Evolutionary conservation across 768 basidiomycete species (phyloP), one percentile per base, ranked within the genome.

Genomic region (Lentinula sp.): DNA sequence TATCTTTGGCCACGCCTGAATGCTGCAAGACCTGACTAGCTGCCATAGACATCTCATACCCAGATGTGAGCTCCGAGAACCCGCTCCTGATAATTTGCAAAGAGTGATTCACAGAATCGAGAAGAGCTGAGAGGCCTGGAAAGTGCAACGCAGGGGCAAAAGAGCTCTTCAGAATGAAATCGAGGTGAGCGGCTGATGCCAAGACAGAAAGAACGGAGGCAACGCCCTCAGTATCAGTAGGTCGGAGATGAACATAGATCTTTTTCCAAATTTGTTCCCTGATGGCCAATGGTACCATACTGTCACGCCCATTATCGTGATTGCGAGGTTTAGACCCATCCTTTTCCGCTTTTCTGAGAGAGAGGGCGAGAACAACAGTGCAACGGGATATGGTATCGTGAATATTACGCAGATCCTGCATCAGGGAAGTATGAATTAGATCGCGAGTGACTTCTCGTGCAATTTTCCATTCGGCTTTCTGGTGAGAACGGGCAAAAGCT

Each of bases 261-360:
- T 78, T 81, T 57, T 72, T 75, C 95, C 95, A 98, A 35, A 92
- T 71, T 49, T 80, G 80, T 50, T 79, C 77, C 53, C 81, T 81
- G 51, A 89, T 73, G 23, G 71, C 66, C 55, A 79, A 71, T 9
- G 67, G 66, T 4, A 75, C 69, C 52, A 81, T 74, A 18, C 60
- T 13, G 52, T 64, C 34, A 50, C 39, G 40, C 62, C 59, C 54
- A 23, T 16, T 57, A 55, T 18, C 13, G 59, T 62, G 15, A 42
- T 55, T 9, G 39, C 48, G 59, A 52, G 59, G 39, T 37, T 48
- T 39, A 3, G 34, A 39, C 9, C 23, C 54, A 54, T 65, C 15
- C 16, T 50, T n/a, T 28, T 40, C 39, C 5, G 4, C 15, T 56
- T 58, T 51, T 59, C 54, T 7, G 23, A 23, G n/a, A 42, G 46